phyloP scores from a whole-genome alignment of 1,139 yeast species.

The Geotrichum bryndzae region DNA sequence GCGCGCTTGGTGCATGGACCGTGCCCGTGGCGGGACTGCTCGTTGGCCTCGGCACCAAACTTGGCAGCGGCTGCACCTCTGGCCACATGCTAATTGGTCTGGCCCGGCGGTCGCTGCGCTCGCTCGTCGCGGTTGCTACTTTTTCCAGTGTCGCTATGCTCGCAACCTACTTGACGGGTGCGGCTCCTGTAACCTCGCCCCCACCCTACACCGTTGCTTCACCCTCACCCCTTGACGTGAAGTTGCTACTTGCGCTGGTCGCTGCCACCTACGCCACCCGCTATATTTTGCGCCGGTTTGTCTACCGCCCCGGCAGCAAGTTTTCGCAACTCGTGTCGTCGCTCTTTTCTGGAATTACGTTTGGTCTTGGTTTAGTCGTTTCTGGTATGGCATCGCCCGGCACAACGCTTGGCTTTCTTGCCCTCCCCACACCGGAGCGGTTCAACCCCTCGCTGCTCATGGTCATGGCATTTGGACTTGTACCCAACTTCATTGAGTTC shows the following conservation, averaged over 20 bases:
- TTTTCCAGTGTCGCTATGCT: slow-evolving; percentile 37
- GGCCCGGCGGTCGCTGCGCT: slow-evolving; percentile 40
- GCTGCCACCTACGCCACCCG: slow-evolving; percentile 15
- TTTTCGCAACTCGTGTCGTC: slow-evolving; percentile 29
- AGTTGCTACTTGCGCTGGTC: slow-evolving; percentile 16
- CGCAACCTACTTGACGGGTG: slow-evolving; percentile 21
- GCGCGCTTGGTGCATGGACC: slow-evolving; percentile 17
- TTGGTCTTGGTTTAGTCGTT: slow-evolving; percentile 42
- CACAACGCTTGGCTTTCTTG: slow-evolving; percentile 43
- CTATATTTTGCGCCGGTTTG: slow-evolving; percentile 18
- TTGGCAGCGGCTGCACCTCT: slow-evolving; percentile 47
- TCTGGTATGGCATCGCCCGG: slow-evolving; percentile 44
- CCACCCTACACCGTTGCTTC: slow-evolving; percentile 19
- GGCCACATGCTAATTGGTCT: slow-evolving; percentile 48
- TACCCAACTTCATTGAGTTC: slow-evolving; percentile 38
- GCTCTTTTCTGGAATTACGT: slow-evolving; percentile 37
- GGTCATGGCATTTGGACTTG: slow-evolving; percentile 40
- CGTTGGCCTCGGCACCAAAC: slow-evolving; percentile 43
- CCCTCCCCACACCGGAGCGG: slow-evolving; percentile 33
- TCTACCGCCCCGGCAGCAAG: slow-evolving; percentile 10
- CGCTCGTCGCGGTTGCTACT: slow-evolving; percentile 40
- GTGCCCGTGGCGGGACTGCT: slow-evolving; percentile 35
- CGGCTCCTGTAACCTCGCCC: slow-evolving; percentile 24
- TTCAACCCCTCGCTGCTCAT: slow-evolving; percentile 44
- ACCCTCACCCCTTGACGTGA: slow-evolving; percentile 19